These are phyloP conservation scores for Candida tammaniensis DNA, from an alignment of 805 yeast genomes.

Conservation along the genomic window DNA sequence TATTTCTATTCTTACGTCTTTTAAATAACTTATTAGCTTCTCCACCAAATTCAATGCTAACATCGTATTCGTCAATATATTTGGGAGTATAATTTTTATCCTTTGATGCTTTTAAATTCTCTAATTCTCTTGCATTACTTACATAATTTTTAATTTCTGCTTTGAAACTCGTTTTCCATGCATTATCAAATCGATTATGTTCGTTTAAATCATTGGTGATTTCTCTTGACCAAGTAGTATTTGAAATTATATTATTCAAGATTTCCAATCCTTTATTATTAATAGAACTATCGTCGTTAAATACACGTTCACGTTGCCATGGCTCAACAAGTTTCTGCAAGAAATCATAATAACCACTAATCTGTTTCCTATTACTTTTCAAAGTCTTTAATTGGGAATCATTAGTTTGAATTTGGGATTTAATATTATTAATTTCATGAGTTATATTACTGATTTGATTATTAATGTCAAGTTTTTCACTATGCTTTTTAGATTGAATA, in stretches of 20 bases:
- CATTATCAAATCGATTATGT: conserved; percentile 23
- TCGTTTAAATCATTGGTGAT: conserved; percentile 24
- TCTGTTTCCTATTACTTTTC: conserved; percentile 22
- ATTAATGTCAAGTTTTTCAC: conserved; percentile 3
- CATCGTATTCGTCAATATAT: conserved; percentile 32
- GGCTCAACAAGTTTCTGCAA: conserved; percentile 8
- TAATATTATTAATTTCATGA: conserved; percentile 17
- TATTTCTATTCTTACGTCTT: conserved; percentile 7
- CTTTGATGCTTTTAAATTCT: conserved; percentile 20
- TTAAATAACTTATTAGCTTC: conserved; percentile 21
- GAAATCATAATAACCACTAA: conserved; percentile 16
- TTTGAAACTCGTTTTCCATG: conserved; percentile 30
- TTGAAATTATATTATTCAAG: conserved; percentile 19
- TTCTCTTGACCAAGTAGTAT: conserved; percentile 33
- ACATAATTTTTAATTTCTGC: conserved; percentile 29
- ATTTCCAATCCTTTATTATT: conserved; percentile 24
- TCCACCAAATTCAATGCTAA: conserved; percentile 41
- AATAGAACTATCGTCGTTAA: conserved; percentile 29
- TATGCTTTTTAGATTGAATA: conserved; percentile 3
- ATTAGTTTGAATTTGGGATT: conserved; percentile 18
- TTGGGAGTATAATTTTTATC: conserved; percentile 30
- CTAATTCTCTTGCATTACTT: conserved; percentile 11
- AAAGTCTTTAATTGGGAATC: conserved; percentile 25
- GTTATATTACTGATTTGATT: conserved; percentile 7
- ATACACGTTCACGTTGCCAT: conserved; percentile 16